Evolutionary conservation across 441 rosid species (phyloP).

Genomic region (Bruguiera hainesii): DNA sequence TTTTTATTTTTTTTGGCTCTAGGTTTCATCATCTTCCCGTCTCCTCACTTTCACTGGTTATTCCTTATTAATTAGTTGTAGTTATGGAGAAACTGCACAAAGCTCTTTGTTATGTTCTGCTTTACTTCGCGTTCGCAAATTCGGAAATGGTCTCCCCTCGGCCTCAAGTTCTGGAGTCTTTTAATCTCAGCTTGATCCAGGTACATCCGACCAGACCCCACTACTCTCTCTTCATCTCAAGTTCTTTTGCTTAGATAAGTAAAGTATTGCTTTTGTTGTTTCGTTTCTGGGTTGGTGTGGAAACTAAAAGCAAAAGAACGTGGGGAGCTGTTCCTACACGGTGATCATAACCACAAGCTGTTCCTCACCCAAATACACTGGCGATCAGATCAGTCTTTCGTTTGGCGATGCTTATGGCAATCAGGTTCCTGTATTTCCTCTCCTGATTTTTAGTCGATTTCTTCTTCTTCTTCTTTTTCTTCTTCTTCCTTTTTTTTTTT

Average conservation of each 20-base stretch:
- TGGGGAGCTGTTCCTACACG: conserved; percentile 56
- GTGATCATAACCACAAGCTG: conserved; percentile 61
- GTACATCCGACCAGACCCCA: conserved; percentile 17
- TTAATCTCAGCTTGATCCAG: conserved; percentile 68
- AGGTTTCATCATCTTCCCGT: background rate
- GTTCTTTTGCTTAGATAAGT: background rate
- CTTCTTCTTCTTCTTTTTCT: background rate
- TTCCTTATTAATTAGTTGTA: no score
- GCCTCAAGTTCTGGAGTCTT: conserved; percentile 44
- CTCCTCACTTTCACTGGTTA: background rate
- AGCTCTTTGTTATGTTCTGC: conserved; percentile 8
- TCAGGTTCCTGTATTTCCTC: conserved; percentile 43
- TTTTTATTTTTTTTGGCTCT: background rate
- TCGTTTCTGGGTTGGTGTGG: no score
- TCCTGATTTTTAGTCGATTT: background rate
- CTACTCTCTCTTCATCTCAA: no score
- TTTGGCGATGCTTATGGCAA: conserved; percentile 84
- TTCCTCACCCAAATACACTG: conserved; percentile 52
- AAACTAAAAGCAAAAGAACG: conserved; percentile 26
- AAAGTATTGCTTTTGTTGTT: background rate
- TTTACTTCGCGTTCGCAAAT: conserved; percentile 25
- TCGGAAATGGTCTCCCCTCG: conserved; percentile 27
- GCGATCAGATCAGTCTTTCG: conserved; percentile 63
- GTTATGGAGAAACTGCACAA: conserved; percentile 13
- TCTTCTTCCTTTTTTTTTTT: background rate